Percentiles rank a stretch among this genome's conserved stretches.
Evolutionary conservation across 331 rosid genomes (phyloP).

Genomic region (Malus hybrid): DNA sequence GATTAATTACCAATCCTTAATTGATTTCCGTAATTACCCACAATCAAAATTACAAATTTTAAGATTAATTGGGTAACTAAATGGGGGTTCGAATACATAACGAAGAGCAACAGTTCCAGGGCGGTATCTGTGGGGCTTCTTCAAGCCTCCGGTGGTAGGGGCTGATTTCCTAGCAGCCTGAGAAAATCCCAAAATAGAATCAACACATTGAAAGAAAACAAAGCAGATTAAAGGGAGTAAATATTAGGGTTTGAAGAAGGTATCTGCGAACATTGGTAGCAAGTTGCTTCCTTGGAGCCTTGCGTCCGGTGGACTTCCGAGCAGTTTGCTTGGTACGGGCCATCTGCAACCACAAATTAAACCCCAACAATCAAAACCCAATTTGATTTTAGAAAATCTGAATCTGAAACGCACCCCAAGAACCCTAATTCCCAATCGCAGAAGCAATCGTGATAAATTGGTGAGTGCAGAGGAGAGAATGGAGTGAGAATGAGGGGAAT

Average conservation of each 20-base stretch:
- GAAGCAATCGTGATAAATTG: neutral
- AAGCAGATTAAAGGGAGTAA: neutral
- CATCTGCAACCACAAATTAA: constrained; percentile 36
- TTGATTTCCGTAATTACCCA: neutral
- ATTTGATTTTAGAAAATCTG: neutral
- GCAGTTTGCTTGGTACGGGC: constrained; percentile 99
- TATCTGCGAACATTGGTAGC: constrained; percentile 68
- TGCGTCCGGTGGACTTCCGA: constrained; percentile 92
- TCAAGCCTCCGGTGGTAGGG: constrained; percentile 94
- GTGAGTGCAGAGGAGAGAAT: too few species aligned
- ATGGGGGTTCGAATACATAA: constrained; percentile 14
- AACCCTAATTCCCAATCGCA: neutral
- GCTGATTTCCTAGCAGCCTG: constrained; percentile 98
- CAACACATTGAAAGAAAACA: rapidly evolving
- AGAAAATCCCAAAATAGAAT: neutral
- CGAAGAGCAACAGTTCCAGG: constrained; percentile 98
- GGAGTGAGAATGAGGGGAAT: too few species aligned
- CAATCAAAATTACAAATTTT: neutral
- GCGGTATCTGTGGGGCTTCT: constrained; percentile 94
- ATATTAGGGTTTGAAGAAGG: neutral
- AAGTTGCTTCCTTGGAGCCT: constrained; percentile 96
- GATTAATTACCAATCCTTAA: neutral
- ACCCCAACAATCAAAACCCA: neutral
- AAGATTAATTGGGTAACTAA: neutral
- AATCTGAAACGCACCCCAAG: neutral